Conservation (phyloP, 257 asterid genomes). For the Handroanthus guayacan region DNA sequence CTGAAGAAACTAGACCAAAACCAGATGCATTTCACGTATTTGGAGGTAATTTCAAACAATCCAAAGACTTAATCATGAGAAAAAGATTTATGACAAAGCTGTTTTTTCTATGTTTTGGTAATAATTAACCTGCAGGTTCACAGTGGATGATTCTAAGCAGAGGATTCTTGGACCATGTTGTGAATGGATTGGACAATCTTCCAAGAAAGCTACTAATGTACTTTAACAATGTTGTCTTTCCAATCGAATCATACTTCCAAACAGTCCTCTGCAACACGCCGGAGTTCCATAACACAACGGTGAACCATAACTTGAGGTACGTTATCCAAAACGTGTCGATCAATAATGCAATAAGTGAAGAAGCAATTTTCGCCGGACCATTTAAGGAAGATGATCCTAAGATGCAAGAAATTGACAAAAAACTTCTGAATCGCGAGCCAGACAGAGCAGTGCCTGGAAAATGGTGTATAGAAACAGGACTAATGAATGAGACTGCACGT, state of each 20-base stretch:
- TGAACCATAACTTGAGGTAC: constrained; percentile 49
- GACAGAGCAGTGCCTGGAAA: constrained; percentile 47
- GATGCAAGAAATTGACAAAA: constrained; percentile 50
- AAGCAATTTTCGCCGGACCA: constrained; percentile 46
- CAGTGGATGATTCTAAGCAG: constrained; percentile 63
- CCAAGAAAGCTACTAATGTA: constrained; percentile 71
- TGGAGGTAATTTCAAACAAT: constrained; percentile 48
- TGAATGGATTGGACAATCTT: constrained; percentile 59
- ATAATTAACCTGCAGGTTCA: constrained; percentile 51
- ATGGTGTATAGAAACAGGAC: constrained; percentile 48
- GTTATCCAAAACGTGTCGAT: background rate
- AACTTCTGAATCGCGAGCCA: constrained; percentile 40
- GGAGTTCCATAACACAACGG: constrained; percentile 45
- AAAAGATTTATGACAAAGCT: background rate
- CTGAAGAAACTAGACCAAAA: constrained; percentile 49
- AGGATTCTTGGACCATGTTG: constrained; percentile 57
- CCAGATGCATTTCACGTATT: constrained; percentile 59
- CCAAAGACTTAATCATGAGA: background rate
- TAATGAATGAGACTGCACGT: constrained; percentile 23
- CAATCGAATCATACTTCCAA: constrained; percentile 65
- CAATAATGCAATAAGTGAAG: background rate
- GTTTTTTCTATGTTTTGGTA: background rate
- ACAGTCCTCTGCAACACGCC: constrained; percentile 66
- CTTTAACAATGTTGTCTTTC: constrained; percentile 55
- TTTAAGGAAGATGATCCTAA: constrained; percentile 40